Conservation (phyloP, 345 rosid genomes). For the Corchorus olitorius region DNA sequence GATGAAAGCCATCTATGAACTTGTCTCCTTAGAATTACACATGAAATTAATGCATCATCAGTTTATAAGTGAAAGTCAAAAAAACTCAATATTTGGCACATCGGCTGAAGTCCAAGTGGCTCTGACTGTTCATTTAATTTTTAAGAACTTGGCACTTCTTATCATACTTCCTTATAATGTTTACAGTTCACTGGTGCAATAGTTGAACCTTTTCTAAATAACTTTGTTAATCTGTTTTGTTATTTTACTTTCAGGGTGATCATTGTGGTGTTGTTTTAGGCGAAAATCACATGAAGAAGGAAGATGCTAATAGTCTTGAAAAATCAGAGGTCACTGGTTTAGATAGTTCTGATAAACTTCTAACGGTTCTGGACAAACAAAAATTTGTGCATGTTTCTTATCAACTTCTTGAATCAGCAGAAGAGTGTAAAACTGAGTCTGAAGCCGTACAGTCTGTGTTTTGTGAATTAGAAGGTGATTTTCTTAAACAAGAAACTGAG, state of each 20-base stretch:
- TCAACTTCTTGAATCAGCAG: conserved; percentile 18
- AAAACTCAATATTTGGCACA: too few species aligned
- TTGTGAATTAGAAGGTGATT: conserved; percentile 20
- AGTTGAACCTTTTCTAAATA: conserved; percentile 15
- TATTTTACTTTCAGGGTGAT: conserved; percentile 21
- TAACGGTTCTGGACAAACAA: neutral
- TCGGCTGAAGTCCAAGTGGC: neutral
- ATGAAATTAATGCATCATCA: neutral
- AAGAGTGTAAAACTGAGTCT: conserved; percentile 15
- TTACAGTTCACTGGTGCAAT: neutral
- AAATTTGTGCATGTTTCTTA: conserved; percentile 3
- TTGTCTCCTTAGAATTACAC: neutral
- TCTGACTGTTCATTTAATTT: neutral
- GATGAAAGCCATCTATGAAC: neutral
- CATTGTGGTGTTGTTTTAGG: conserved; percentile 16
- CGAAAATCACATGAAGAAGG: conserved; percentile 18
- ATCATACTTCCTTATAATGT: neutral
- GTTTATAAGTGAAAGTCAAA: neutral
- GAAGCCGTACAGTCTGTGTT: conserved; percentile 17
- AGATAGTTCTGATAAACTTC: conserved; percentile 4
- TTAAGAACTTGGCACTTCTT: neutral
- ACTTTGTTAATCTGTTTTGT: neutral
- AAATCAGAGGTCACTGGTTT: neutral
- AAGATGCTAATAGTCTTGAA: conserved; percentile 7
- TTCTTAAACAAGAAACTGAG: conserved; percentile 18